Evolutionary conservation across 345 rosid species (phyloP), one percentile per base, ranked within the genome.

Genomic region (Iberis pinnata): DNA sequence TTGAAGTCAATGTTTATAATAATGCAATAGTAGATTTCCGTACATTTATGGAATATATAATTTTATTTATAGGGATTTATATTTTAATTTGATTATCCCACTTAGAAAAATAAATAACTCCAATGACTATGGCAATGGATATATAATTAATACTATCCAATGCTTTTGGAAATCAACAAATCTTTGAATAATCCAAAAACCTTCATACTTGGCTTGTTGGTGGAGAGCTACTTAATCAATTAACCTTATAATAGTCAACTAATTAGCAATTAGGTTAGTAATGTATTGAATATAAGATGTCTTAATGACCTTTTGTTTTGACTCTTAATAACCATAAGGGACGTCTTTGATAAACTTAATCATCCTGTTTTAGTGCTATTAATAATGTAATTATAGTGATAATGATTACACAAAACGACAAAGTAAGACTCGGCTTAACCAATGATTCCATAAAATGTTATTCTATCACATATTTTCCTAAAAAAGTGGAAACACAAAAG

Each of bases 301-400:
- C n/a, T n/a, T n/a, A n/a, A n/a, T n/a, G n/a, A n/a, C n/a, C n/a
- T n/a, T n/a, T n/a, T n/a, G n/a, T n/a, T 18, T 53, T 43, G 70
- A 58, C 59, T 65, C 64, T 65, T 65, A 50, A 65, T 26, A 43
- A 8, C 53, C 42, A 57, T 65, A 57, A 58, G 70, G 46, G 70
- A 50, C 70, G 48, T 42, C 47, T 37, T 13, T 43, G 26, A 17
- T 24, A n/a, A n/a, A n/a, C n/a, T n/a, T n/a, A n/a, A 41, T 64
- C 63, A 64, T 64, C n/a, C n/a, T 54, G 41, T 47, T 63, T 44
- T 11, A 9, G 10, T 46, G 54, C n/a, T n/a, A n/a, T 17, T 51
- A 42, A 55, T 47, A 55, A 64, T 43, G 53, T 36, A 62, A 44
- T 18, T 7, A 3, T 46, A 18, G n/a, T n/a, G n/a, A n/a, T n/a